These are phyloP conservation scores for Saccharomycopsis guyanensis DNA, from an alignment of 805 yeast species.

Conservation along the genomic window DNA sequence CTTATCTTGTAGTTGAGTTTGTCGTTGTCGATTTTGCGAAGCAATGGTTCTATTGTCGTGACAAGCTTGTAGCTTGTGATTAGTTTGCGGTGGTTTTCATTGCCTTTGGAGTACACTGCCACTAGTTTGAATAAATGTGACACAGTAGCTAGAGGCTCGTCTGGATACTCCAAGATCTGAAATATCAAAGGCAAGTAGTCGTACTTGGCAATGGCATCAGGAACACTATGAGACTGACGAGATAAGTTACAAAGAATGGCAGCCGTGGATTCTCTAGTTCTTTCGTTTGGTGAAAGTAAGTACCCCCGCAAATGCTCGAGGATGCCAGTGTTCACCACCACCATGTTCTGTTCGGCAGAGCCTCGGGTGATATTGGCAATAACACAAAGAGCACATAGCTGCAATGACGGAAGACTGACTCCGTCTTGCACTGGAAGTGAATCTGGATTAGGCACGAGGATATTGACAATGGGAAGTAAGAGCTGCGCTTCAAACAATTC, in stretches of 20 bases:
- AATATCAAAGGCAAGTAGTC: constrained; percentile 6
- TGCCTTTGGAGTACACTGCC: constrained; percentile 12
- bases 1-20: not conserved
- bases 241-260: constrained; percentile 14
- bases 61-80: constrained; percentile 12
- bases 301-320: constrained; percentile 5
- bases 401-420: constrained; percentile 4
- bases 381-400: constrained; percentile 16
- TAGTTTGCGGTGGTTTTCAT: constrained; percentile 9
- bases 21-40: not conserved
- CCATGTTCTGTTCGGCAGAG: constrained; percentile 9
- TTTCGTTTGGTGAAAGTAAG: not conserved
- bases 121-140: constrained; percentile 10
- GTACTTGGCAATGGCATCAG: constrained; percentile 4
- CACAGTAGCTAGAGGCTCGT: constrained; percentile 8
- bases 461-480: constrained; percentile 2
- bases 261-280: constrained; percentile 8
- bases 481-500: constrained; percentile 9
- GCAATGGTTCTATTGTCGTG: constrained; percentile 9
- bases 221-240: constrained; percentile 1
- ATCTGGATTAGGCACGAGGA: not conserved
- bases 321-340: constrained; percentile 10
- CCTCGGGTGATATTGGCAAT: constrained; percentile 19
- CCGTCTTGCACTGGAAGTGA: constrained; percentile 7
- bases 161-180: constrained; percentile 7